phyloP scores from a whole-genome alignment of 78 protist genomes.

The Dictyostelium citrinum region DNA sequence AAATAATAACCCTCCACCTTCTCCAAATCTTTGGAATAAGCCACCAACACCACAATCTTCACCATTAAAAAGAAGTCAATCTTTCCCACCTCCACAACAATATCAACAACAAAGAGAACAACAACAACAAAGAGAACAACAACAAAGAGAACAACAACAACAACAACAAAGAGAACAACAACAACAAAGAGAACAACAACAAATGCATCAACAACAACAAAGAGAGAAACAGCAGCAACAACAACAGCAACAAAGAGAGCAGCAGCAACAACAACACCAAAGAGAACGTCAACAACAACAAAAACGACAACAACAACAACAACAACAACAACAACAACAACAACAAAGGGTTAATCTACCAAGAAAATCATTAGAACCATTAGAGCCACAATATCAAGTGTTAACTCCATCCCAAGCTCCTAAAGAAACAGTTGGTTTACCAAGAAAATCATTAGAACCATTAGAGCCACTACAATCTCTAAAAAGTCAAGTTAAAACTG shows the following conservation, averaged over 20 bases:
- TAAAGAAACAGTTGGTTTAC: background rate
- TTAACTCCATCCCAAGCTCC: background rate
- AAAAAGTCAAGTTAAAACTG: background rate
- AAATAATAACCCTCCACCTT: background rate
- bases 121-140: background rate
- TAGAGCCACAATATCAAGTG: too few species aligned
- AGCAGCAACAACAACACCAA: background rate
- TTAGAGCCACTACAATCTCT: background rate
- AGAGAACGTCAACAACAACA: background rate
- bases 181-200: background rate
- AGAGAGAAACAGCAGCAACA: background rate
- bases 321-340: background rate
- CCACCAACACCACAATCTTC: background rate
- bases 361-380: background rate
- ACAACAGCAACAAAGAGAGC: background rate
- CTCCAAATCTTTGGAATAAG: background rate
- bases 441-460: background rate
- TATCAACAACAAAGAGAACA: background rate
- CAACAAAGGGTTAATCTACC: background rate
- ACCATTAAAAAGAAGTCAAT: background rate
- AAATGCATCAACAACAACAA: background rate
- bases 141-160: background rate
- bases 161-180: too few species aligned
- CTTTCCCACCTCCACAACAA: conserved; percentile 18
- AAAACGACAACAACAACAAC: background rate